Conservation (phyloP, 441 rosid genomes). For the Erysimum cheiri region DNA sequence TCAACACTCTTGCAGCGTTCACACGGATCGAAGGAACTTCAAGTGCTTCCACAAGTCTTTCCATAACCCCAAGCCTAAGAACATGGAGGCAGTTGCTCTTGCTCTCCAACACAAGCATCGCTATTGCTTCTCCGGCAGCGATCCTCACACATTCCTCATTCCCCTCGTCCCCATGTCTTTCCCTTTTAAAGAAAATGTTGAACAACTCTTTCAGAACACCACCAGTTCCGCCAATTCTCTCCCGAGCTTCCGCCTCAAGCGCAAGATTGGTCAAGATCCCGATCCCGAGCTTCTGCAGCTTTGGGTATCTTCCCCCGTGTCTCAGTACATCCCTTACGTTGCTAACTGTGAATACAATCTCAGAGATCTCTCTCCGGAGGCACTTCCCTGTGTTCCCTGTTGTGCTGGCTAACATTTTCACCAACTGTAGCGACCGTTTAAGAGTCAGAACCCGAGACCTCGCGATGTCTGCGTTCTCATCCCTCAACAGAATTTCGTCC, state of each 20-base stretch:
- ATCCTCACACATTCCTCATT: slow-evolving; percentile 55
- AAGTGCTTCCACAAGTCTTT: slow-evolving; percentile 62
- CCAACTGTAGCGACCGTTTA: slow-evolving; percentile 77
- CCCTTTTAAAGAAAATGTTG: slow-evolving; percentile 71
- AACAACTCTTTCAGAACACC: slow-evolving; percentile 77
- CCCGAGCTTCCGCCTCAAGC: slow-evolving; percentile 70
- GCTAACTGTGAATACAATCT: slow-evolving; percentile 85
- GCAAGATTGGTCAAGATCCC: slow-evolving; percentile 76
- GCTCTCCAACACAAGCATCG: slow-evolving; percentile 85
- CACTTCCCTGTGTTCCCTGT: slow-evolving; percentile 75
- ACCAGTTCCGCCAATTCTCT: slow-evolving; percentile 90
- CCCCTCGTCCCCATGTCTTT: slow-evolving; percentile 26
- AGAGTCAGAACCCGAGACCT: slow-evolving; percentile 70
- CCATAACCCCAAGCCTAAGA: slow-evolving; percentile 58
- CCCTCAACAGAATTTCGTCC: slow-evolving; percentile 59
- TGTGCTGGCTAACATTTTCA: slow-evolving; percentile 84
- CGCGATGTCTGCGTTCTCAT: slow-evolving; percentile 43
- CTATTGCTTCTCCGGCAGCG: slow-evolving; percentile 92
- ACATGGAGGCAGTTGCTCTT: slow-evolving; percentile 70
- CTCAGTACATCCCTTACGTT: slow-evolving; percentile 73
- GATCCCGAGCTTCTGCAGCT: slow-evolving; percentile 73
- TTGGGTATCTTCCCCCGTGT: slow-evolving; percentile 67
- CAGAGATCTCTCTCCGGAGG: slow-evolving; percentile 82
- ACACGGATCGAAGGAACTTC: slow-evolving; percentile 58
- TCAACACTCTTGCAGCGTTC: slow-evolving; percentile 79